Conservation (phyloP, 805 yeast species). For the Schwanniomyces polymorphus region DNA sequence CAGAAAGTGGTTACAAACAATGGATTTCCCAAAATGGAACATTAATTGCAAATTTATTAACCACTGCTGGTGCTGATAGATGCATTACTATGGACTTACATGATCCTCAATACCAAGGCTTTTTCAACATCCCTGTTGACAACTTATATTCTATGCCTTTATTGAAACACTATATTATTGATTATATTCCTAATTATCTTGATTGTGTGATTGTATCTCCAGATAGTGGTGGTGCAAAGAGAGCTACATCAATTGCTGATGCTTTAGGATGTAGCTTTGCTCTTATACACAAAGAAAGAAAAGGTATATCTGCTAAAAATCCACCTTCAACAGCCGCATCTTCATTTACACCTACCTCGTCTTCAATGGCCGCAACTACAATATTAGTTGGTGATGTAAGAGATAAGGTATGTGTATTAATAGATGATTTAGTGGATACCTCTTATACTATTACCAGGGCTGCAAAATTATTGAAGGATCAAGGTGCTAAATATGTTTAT, state of each 20-base stretch:
- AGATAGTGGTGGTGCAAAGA: slow-evolving; percentile 98
- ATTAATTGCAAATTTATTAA: slow-evolving; percentile 79
- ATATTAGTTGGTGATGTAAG: slow-evolving; percentile 96
- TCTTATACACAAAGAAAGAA: slow-evolving; percentile 89
- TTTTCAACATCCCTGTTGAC: slow-evolving; percentile 94
- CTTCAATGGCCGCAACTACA: slow-evolving; percentile 65
- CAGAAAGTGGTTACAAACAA: slow-evolving; percentile 75
- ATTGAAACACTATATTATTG: slow-evolving; percentile 78
- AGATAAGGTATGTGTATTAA: slow-evolving; percentile 80
- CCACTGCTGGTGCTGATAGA: slow-evolving; percentile 94
- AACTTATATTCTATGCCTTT: slow-evolving; percentile 88
- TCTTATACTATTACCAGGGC: slow-evolving; percentile 90
- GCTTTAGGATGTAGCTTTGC: slow-evolving; percentile 87
- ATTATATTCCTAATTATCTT: slow-evolving; percentile 72
- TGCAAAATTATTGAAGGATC: slow-evolving; percentile 86
- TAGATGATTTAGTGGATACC: slow-evolving; percentile 94
- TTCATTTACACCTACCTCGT: slow-evolving; percentile 16
- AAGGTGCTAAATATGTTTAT: slow-evolving; percentile 84
- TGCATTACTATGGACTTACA: slow-evolving; percentile 97
- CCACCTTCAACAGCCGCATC: slow-evolving; percentile 27
- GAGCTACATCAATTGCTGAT: slow-evolving; percentile 95
- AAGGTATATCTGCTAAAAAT: slow-evolving; percentile 44
- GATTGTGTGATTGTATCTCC: slow-evolving; percentile 94
- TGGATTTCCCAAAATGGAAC: slow-evolving; percentile 98
- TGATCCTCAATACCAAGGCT: slow-evolving; percentile 98